phyloP scores from a whole-genome alignment of 805 yeast species.

The Metschnikowia lunata region DNA sequence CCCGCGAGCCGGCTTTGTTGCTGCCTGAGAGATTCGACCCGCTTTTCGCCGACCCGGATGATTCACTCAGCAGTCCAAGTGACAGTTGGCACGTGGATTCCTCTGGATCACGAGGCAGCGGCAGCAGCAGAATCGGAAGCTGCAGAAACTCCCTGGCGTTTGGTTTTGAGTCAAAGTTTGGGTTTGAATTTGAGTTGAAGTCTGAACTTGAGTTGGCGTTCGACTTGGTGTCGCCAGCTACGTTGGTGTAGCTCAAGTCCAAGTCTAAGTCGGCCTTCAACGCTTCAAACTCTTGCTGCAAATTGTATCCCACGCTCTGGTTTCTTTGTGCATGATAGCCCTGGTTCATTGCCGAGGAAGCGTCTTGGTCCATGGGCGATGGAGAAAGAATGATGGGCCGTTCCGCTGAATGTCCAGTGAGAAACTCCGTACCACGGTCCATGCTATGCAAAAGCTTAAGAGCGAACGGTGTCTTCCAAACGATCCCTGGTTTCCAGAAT shows the following conservation, averaged over 20 bases:
- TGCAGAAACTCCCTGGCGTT: not conserved
- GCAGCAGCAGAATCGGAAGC: not conserved
- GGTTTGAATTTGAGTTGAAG: too few relatives aligned
- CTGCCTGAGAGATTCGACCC: not conserved
- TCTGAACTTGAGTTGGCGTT: not conserved
- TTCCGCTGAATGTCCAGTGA: slow-evolving; percentile 12
- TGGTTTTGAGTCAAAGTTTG: not conserved
- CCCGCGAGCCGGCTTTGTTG: slow-evolving; percentile 1
- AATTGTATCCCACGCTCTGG: slow-evolving; percentile 43
- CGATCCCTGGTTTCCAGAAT: slow-evolving; percentile 8
- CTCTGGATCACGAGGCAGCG: not conserved
- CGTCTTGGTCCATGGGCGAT: slow-evolving; percentile 23
- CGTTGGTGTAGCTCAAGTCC: slow-evolving; percentile 29
- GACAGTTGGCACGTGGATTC: not conserved
- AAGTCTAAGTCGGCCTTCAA: slow-evolving; percentile 43
- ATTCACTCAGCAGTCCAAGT: not conserved
- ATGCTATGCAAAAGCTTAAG: too few relatives aligned
- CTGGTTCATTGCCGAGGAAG: not conserved
- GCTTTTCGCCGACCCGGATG: not conserved
- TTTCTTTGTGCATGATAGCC: slow-evolving; percentile 23
- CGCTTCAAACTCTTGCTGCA: slow-evolving; percentile 46
- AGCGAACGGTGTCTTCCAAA: too few relatives aligned
- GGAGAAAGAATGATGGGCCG: slow-evolving; percentile 42
- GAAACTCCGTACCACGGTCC: too few relatives aligned
- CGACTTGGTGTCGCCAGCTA: not conserved